Conservation (phyloP, 306 rosid genomes). For the Cicer arietinum region DNA sequence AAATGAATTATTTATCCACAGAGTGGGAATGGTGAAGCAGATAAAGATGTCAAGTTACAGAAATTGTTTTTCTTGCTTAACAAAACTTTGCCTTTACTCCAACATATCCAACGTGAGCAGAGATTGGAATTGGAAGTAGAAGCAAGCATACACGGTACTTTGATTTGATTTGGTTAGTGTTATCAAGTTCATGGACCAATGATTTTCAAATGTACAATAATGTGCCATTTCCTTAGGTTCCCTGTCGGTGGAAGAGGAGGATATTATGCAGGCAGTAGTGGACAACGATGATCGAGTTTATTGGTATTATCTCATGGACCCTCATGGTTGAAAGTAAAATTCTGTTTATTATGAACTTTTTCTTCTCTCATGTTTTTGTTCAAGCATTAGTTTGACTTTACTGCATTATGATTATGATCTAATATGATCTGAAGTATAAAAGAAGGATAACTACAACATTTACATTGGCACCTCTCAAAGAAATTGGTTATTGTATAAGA, state of each 20-base stretch:
- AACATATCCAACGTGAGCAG: constrained; percentile 63
- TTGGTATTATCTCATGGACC: constrained; percentile 57
- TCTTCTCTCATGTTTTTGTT: constrained; percentile 23
- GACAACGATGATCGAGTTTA: constrained; percentile 71
- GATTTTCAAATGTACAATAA: constrained; percentile 34
- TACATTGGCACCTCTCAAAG: constrained; percentile 1
- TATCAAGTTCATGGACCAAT: constrained; percentile 30
- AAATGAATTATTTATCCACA: constrained; percentile 44
- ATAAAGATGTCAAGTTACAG: constrained; percentile 51
- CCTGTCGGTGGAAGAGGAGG: constrained; percentile 56
- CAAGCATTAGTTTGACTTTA: constrained; percentile 17
- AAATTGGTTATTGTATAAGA: neutral
- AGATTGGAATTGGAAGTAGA: constrained; percentile 58
- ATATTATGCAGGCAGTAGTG: constrained; percentile 51
- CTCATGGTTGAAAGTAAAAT: constrained; percentile 44
- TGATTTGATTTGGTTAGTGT: constrained; percentile 37
- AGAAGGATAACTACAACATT: neutral
- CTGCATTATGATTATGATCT: constrained; percentile 21
- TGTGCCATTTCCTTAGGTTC: constrained; percentile 50
- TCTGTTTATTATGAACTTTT: constrained; percentile 21
- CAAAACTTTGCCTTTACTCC: constrained; percentile 65
- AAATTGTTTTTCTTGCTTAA: constrained; percentile 61
- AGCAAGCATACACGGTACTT: constrained; percentile 53
- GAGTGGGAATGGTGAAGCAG: constrained; percentile 54
- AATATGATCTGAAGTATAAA: neutral